phyloP scores from a whole-genome alignment of 345 rosid genomes.

The Salix udensis region DNA sequence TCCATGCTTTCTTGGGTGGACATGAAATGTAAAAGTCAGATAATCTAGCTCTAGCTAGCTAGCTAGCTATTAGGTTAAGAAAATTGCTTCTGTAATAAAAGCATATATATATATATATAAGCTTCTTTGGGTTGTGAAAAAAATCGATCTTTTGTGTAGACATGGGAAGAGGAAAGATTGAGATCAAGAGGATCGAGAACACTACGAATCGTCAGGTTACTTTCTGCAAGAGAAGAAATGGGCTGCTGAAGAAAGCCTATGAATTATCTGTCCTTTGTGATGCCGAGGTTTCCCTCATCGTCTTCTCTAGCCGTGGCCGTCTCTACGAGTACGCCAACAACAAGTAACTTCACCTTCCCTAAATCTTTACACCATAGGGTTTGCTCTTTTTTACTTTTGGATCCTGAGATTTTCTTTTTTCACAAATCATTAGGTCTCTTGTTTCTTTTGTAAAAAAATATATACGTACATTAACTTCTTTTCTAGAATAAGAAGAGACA shows the following conservation, averaged over 20 bases:
- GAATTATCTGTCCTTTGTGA: slow-evolving; percentile 85
- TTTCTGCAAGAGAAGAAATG: slow-evolving; percentile 94
- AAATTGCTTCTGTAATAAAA: neutral
- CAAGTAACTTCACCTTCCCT: slow-evolving; percentile 46
- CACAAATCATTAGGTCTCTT: neutral
- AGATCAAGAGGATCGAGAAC: slow-evolving; percentile 95
- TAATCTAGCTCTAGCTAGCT: neutral
- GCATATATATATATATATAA: neutral
- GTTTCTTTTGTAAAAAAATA: neutral
- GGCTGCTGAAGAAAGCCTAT: slow-evolving; percentile 85
- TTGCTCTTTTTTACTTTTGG: neutral
- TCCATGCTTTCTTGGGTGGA: neutral
- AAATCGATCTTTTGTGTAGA: neutral
- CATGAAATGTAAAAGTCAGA: neutral
- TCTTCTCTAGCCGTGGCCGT: slow-evolving; percentile 95
- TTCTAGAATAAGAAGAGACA: neutral
- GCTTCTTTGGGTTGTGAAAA: neutral
- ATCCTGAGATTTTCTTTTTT: neutral
- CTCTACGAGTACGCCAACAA: slow-evolving; percentile 92
- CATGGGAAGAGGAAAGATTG: slow-evolving; percentile 98
- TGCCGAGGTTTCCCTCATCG: slow-evolving; percentile 89
- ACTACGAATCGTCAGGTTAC: slow-evolving; percentile 91
- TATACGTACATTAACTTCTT: no score
- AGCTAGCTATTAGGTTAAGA: neutral
- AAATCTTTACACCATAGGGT: neutral